These are phyloP conservation scores for Thozetella sp. DNA, from an alignment of 495 filamentous ascomycete genomes.

Conservation along the genomic window DNA sequence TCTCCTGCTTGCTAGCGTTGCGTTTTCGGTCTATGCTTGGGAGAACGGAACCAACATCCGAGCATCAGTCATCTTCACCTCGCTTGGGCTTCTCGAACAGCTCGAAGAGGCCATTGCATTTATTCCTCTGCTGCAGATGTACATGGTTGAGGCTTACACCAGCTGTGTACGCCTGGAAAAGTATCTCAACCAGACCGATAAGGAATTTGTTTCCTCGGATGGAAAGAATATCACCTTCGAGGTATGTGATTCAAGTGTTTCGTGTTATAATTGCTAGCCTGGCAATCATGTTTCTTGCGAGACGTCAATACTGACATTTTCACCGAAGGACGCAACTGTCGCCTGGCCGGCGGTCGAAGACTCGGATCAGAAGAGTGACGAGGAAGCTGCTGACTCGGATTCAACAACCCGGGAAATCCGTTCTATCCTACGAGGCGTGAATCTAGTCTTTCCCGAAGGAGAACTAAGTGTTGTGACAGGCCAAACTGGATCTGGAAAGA, in stretches of 20 bases:
- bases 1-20: conserved; percentile 62
- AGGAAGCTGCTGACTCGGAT: conserved; percentile 4
- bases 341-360: conserved; percentile 23
- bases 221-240: conserved; percentile 17
- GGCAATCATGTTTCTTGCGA: too few species aligned
- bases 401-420: conserved; percentile 9
- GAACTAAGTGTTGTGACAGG: conserved; percentile 62
- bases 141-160: conserved; percentile 25
- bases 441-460: conserved; percentile 56
- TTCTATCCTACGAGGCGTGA: conserved; percentile 48
- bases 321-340: conserved; percentile 19
- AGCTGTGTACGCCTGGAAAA: conserved; percentile 24
- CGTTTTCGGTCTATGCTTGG: conserved; percentile 60
- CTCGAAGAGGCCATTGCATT: conserved; percentile 23
- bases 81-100: conserved; percentile 27
- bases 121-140: conserved; percentile 18
- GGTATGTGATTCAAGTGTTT: neutral
- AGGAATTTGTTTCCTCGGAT: conserved; percentile 12
- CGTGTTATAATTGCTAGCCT: too few species aligned
- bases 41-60: conserved; percentile 16
- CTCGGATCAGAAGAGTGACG: conserved; percentile 16
- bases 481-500: conserved; percentile 61
- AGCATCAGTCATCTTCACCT: conserved; percentile 26
- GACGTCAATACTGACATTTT: neutral
- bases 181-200: conserved; percentile 21